phyloP scores from a whole-genome alignment of 2,329 filamentous ascomycete genomes.

The Neofusicoccum ribis region DNA sequence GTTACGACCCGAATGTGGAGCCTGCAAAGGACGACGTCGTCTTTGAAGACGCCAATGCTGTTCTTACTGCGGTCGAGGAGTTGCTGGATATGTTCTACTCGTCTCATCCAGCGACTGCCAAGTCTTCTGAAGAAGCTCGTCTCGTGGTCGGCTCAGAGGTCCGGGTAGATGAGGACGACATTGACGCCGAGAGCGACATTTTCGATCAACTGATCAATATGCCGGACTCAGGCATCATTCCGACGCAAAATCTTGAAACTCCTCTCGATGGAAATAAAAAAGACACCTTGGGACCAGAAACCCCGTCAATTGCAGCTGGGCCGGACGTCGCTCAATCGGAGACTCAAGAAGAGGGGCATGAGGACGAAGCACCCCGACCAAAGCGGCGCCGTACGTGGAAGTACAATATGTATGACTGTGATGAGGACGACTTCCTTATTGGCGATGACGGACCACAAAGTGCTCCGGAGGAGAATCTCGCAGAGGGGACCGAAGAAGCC shows the following conservation, averaged over 20 bases:
- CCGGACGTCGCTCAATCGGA: background rate
- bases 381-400: conserved; percentile 29
- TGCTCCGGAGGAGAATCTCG: conserved; percentile 23
- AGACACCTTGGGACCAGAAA: no score
- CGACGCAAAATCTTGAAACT: no score
- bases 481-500: conserved; percentile 32
- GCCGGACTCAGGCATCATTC: background rate
- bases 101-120: conserved; percentile 21
- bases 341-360: background rate
- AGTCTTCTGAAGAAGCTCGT: background rate
- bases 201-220: background rate
- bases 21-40: conserved; percentile 71
- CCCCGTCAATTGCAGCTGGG: background rate
- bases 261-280: background rate
- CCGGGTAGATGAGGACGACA: background rate
- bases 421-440: conserved; percentile 35
- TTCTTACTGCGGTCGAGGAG: conserved; percentile 47
- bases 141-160: background rate
- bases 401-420: conserved; percentile 41
- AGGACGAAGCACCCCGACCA: background rate
- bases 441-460: background rate
- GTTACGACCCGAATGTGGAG: conserved; percentile 72
- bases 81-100: conserved; percentile 46
- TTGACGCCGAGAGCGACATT: background rate
- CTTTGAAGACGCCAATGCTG: conserved; percentile 57